Percentiles rank a stretch among this genome's conserved stretches.
These are phyloP conservation scores for Saccharomycopsis crataegensis DNA, from an alignment of 1,139 yeast species.

Conservation along the genomic window DNA sequence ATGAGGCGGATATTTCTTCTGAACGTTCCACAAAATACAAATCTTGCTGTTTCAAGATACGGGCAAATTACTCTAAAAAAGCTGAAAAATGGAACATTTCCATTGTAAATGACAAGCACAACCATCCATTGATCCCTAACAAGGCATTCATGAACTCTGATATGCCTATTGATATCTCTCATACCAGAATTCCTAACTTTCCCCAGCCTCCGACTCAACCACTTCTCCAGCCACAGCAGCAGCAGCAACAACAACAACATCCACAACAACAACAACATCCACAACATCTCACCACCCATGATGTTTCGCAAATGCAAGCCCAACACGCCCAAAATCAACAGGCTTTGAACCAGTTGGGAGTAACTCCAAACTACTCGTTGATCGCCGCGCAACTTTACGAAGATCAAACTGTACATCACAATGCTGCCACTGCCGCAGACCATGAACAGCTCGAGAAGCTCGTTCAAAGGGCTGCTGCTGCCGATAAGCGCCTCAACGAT, in stretches of 20 bases:
- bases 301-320: neutral
- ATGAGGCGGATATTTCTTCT: neutral
- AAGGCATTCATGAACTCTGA: constrained; percentile 1
- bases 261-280: constrained; percentile 1
- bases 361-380: constrained; percentile 5
- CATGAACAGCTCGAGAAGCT: neutral
- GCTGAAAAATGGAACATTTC: constrained; percentile 41
- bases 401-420: neutral
- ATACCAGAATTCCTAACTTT: neutral
- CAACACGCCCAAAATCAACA: neutral
- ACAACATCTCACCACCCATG: neutral
- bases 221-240: neutral
- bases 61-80: constrained; percentile 44
- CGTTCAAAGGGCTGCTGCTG: neutral
- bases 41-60: constrained; percentile 32
- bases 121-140: constrained; percentile 13
- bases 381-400: constrained; percentile 9
- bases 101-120: constrained; percentile 43
- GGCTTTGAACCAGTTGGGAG: neutral
- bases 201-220: constrained; percentile 2
- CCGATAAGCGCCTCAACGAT: neutral
- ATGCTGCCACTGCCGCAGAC: neutral
- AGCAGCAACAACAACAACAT: neutral
- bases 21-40: constrained; percentile 1
- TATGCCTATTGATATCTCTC: constrained; percentile 8